Base-by-base conservation (phyloP, 768 basidiomycete genomes). In the Rubroboletus satanas region DNA sequence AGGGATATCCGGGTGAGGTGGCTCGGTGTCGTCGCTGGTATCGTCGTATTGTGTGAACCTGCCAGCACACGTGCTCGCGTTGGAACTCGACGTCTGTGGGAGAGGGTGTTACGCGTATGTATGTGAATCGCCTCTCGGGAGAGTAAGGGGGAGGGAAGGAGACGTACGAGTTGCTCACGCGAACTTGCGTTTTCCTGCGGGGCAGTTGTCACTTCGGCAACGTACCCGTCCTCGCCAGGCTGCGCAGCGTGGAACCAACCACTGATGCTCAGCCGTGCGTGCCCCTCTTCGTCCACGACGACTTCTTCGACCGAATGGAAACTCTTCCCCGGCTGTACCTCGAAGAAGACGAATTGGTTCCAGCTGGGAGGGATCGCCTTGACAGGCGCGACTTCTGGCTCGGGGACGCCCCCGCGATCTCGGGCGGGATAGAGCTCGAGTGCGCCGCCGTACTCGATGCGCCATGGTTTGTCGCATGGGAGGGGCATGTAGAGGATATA, bases 271-370 rank as follows among this genome's bases (percentile, higher is more conserved):
- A 98, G 72, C 35, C 96, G 77, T 62, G 87, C 80, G 42, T 84
- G 73, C 0, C 86, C 87, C 42, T 89, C 88, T 58, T 84, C 74
- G 21, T 72, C 83, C 0, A 91, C 87, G n/a, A 96, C 83, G 32
- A 98, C 96, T 69, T 98, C 96, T 66, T 98, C 90, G 5, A 98
- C 96, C 0, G 93, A 90, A 71, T 98, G 96, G 74, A 98, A 98
- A 65, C 94, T 97, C 69, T 80, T 77, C 0, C 96, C 95, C 0
- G 96, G 96, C 71, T 96, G 93, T n/a, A 97, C 94, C 64, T 87
- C 83, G 64, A 90, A 92, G 66, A 91, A 86, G 32, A 92, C 79
- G 59, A 92, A 91, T 69, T 93, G 90, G 65, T 93, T 93, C 91
- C 91, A 92, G 63, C 83, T 84, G 7, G 91, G 90, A 2, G 86